Conservation (phyloP, 805 yeast species). For the Saccharomycopsis sp. region DNA sequence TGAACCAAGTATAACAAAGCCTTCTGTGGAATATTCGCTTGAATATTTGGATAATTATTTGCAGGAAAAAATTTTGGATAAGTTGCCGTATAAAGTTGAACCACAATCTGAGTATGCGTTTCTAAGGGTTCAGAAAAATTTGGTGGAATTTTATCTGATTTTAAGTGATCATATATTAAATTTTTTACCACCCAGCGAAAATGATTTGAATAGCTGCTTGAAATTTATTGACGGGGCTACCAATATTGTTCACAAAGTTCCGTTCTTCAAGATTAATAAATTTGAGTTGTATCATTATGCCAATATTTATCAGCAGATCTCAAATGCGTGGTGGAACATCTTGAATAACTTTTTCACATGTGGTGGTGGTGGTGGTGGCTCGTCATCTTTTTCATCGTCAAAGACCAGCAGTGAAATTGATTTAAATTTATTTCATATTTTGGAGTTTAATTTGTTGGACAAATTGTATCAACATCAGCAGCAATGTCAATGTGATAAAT, state of each 20-base stretch:
- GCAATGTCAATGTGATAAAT: slow-evolving; percentile 12
- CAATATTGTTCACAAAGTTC: slow-evolving; percentile 52
- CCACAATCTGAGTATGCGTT: slow-evolving; percentile 68
- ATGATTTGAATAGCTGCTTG: slow-evolving; percentile 46
- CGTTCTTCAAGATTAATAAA: slow-evolving; percentile 44
- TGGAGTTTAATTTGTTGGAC: slow-evolving; percentile 13
- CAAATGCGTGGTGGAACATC: slow-evolving; percentile 18
- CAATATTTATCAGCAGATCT: slow-evolving; percentile 17
- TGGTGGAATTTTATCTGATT: slow-evolving; percentile 63
- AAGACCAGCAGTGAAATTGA: slow-evolving; percentile 13
- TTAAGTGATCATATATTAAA: slow-evolving; percentile 68
- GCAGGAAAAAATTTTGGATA: slow-evolving; percentile 33
- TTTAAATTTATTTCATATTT: slow-evolving; percentile 14
- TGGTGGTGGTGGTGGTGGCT: not conserved
- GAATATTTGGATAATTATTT: slow-evolving; percentile 42
- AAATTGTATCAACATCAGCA: slow-evolving; percentile 8
- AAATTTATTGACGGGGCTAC: slow-evolving; percentile 59
- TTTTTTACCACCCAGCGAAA: slow-evolving; percentile 65
- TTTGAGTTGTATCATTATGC: slow-evolving; percentile 17
- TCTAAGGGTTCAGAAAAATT: slow-evolving; percentile 58
- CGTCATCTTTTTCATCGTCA: not conserved
- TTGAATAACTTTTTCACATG: slow-evolving; percentile 1
- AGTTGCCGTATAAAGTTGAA: slow-evolving; percentile 74
- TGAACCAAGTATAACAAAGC: slow-evolving; percentile 35
- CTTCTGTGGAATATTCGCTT: slow-evolving; percentile 47